Evolutionary conservation across 1,139 yeast genomes (phyloP).

Genomic region (Casaregolazyma suthepensis): DNA sequence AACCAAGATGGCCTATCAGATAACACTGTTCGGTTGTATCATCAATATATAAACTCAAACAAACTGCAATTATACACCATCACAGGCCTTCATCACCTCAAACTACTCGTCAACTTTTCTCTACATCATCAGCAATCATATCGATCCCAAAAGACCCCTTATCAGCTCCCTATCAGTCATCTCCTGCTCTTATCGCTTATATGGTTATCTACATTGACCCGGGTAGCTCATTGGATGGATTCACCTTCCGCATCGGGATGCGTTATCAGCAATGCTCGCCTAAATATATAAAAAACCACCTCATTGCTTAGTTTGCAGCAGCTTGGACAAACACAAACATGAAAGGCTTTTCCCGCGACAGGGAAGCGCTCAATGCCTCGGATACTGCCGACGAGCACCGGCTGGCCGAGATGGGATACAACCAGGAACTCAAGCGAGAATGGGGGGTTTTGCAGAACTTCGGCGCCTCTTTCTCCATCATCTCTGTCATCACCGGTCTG

Average conservation of each 20-base stretch:
- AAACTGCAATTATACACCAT: not conserved
- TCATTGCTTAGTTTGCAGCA: too few species aligned
- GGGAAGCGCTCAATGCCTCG: slow-evolving; percentile 2
- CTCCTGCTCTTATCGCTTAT: not conserved
- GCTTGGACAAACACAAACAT: too few species aligned
- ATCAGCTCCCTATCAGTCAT: not conserved
- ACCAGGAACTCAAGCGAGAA: slow-evolving; percentile 67
- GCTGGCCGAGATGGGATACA: slow-evolving; percentile 48
- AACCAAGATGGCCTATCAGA: too few species aligned
- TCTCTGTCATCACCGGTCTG: slow-evolving; percentile 67
- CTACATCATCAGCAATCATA: not conserved
- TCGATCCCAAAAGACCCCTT: not conserved
- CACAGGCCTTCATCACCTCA: not conserved
- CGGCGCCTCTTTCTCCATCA: slow-evolving; percentile 55
- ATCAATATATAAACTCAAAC: not conserved
- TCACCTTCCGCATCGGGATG: not conserved
- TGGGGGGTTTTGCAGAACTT: slow-evolving; percentile 54
- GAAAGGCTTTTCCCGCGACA: slow-evolving; percentile 1
- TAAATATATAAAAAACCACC: not conserved
- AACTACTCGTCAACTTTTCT: not conserved
- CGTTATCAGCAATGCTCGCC: not conserved
- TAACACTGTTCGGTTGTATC: too few species aligned
- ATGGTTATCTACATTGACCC: not conserved
- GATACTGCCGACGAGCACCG: slow-evolving; percentile 10
- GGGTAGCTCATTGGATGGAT: not conserved